These are phyloP conservation scores for Podochytrium sp. DNA, from an alignment of 192 early-diverging fungal species.

Conservation along the genomic window DNA sequence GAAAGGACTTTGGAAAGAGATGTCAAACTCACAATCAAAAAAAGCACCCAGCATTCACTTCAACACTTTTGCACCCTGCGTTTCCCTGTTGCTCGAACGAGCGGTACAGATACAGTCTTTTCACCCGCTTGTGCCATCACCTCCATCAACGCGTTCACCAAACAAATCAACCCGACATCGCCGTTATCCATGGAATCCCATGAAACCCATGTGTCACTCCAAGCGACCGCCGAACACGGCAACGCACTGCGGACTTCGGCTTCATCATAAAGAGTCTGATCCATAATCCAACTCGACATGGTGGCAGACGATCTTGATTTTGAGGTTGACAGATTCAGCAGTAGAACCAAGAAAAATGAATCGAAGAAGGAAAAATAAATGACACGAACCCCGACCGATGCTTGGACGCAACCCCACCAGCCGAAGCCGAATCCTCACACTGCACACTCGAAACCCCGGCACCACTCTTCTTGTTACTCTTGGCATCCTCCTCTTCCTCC, in stretches of 20 bases:
- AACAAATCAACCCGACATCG: no score
- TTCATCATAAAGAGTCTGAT: slow-evolving; percentile 23
- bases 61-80: no score
- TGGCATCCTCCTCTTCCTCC: neutral
- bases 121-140: no score
- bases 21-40: no score
- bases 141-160: no score
- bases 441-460: neutral
- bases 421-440: neutral
- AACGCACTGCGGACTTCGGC: slow-evolving; percentile 26
- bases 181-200: no score
- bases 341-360: neutral
- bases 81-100: no score
- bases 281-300: slow-evolving; percentile 22
- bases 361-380: neutral
- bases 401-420: neutral
- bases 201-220: no score
- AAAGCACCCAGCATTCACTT: no score
- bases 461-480: neutral
- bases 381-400: neutral
- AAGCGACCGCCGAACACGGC: slow-evolving; percentile 7
- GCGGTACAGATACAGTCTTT: no score
- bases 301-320: slow-evolving; percentile 12
- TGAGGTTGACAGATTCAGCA: neutral
- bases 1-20: no score